Evolutionary conservation across 2,329 filamentous ascomycete genomes (phyloP).

Genomic region (Alternaria sp.): DNA sequence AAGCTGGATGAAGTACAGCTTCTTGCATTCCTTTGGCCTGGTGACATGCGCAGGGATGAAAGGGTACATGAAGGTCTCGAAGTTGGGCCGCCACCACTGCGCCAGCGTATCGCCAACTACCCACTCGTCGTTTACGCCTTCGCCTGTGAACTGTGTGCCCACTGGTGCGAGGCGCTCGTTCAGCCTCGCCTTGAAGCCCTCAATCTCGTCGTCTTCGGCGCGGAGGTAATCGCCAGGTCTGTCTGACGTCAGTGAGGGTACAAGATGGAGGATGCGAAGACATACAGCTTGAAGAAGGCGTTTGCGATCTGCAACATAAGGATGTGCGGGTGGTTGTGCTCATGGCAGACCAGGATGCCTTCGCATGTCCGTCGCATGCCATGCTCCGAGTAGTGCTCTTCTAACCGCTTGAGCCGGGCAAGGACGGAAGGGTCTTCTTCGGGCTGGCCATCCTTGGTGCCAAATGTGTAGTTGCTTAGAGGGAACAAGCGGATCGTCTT

Average conservation of each 20-base stretch:
- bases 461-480: slow-evolving; percentile 98
- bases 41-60: slow-evolving; percentile 97
- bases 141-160: slow-evolving; percentile 79
- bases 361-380: slow-evolving; percentile 98
- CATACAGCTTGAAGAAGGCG: slow-evolving; percentile 94
- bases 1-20: slow-evolving; percentile 95
- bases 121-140: slow-evolving; percentile 93
- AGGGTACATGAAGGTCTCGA: slow-evolving; percentile 99
- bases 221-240: slow-evolving; percentile 91
- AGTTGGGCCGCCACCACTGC: slow-evolving; percentile 99
- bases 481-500: slow-evolving; percentile 90
- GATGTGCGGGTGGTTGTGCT: slow-evolving; percentile 98
- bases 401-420: slow-evolving; percentile 88
- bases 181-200: slow-evolving; percentile 91
- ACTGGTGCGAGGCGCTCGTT: slow-evolving; percentile 94
- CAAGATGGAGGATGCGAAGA: neutral
- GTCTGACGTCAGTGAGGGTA: neutral
- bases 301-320: slow-evolving; percentile 99
- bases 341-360: slow-evolving; percentile 95
- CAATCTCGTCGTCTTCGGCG: slow-evolving; percentile 86
- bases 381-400: slow-evolving; percentile 89
- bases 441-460: slow-evolving; percentile 96
- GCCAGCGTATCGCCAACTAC: slow-evolving; percentile 92
- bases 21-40: slow-evolving; percentile 98
- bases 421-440: slow-evolving; percentile 97